Conservation (phyloP, 257 asterid genomes). For the Solanum ossicruentum region DNA sequence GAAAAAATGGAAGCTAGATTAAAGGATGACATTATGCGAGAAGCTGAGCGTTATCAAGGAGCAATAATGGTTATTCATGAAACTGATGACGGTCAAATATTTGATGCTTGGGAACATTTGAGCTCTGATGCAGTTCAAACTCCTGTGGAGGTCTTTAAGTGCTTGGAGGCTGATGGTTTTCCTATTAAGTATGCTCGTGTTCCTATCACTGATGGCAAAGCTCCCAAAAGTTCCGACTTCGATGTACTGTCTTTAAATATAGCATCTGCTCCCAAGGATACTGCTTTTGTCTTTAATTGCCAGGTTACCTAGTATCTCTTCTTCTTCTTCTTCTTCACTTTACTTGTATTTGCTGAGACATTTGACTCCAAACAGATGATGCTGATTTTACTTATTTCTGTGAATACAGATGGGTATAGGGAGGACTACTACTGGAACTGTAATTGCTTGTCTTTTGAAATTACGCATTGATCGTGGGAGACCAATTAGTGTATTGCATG, state of each 20-base stretch:
- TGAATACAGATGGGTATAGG: constrained; percentile 79
- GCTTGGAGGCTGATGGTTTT: constrained; percentile 71
- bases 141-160: constrained; percentile 83
- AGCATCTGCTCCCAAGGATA: constrained; percentile 79
- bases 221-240: constrained; percentile 95
- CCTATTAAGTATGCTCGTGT: constrained; percentile 94
- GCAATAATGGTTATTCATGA: constrained; percentile 95
- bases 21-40: constrained; percentile 92
- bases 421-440: constrained; percentile 96
- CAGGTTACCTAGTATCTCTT: constrained; percentile 39
- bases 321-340: neutral
- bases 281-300: constrained; percentile 94
- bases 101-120: constrained; percentile 90
- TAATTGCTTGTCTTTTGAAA: constrained; percentile 88
- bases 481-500: constrained; percentile 63
- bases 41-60: constrained; percentile 81
- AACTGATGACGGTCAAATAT: constrained; percentile 78
- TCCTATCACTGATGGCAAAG: constrained; percentile 98
- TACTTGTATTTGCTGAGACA: neutral
- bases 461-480: constrained; percentile 82
- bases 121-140: constrained; percentile 67
- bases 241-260: constrained; percentile 70
- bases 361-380: neutral
- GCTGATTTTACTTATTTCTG: neutral
- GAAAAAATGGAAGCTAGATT: constrained; percentile 95